These are phyloP conservation scores for Rhodotorula sp. DNA, from an alignment of 1,284 basidiomycete species.

Conservation along the genomic window DNA sequence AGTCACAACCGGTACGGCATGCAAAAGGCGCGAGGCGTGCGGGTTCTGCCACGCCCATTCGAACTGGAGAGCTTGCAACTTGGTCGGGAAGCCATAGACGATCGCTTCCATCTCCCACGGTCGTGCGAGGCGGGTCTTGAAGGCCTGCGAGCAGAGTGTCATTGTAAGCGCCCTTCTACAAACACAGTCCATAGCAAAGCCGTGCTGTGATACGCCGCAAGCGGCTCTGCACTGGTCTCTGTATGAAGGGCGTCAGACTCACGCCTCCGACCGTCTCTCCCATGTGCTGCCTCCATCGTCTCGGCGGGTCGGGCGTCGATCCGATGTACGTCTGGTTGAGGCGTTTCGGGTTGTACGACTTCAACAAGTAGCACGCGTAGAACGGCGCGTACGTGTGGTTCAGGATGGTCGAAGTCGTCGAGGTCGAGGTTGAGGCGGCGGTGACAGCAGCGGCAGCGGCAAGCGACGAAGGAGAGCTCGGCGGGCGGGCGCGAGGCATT, in stretches of 20 bases:
- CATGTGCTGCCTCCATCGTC: slow-evolving; percentile 72
- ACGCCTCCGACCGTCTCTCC: slow-evolving; percentile 57
- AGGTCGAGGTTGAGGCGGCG: background rate
- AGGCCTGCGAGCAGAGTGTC: slow-evolving; percentile 51
- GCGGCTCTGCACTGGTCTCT: background rate
- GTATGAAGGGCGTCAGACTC: background rate
- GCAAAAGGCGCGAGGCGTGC: slow-evolving; percentile 53
- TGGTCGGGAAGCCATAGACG: slow-evolving; percentile 82
- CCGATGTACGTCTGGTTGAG: slow-evolving; percentile 54
- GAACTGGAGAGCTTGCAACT: slow-evolving; percentile 72
- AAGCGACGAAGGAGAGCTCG: background rate
- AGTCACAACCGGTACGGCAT: slow-evolving; percentile 11
- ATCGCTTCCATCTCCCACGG: slow-evolving; percentile 91
- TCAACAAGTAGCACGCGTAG: slow-evolving; percentile 84
- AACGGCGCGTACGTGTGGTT: slow-evolving; percentile 69
- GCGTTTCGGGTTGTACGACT: slow-evolving; percentile 60
- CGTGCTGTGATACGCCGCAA: background rate
- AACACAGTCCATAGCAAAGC: too few relatives aligned
- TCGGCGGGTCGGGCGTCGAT: slow-evolving; percentile 65
- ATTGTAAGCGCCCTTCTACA: background rate
- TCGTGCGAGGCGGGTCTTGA: slow-evolving; percentile 65
- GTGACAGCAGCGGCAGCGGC: background rate
- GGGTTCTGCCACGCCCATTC: slow-evolving; percentile 91
- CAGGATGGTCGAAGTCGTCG: slow-evolving; percentile 48
- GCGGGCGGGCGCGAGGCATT: background rate